Evolutionary conservation across 2,329 filamentous ascomycete genomes (phyloP), one percentile per base, ranked within the genome.

Genomic region (Tolypocladium nubicola): DNA sequence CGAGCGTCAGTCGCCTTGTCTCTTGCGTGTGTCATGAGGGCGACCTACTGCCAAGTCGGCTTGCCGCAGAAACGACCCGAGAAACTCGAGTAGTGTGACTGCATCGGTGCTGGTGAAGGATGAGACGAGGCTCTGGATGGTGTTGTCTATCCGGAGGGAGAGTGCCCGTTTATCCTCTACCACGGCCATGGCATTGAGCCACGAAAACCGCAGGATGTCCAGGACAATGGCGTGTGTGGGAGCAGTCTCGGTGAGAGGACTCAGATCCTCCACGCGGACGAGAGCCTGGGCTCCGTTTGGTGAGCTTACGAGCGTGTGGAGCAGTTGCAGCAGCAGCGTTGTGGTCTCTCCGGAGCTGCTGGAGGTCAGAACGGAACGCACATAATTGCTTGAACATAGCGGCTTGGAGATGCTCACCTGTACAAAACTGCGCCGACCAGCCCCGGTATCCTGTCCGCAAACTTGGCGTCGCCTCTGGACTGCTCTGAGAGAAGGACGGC

Each of bases 71-170:
- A 84, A 71, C 49, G 72, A 71, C 19, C 76, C 79, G n/a, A 85
- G 63, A 63, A 85, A 86, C 43, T 73, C 73, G 2, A 87, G 70
- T 4, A 87, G 71, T 0, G 81, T 85, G 4, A 83, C 79, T 5
- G 76, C 81, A 64, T 86, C 82, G 11, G 83, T 86, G 13, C 77
- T 78, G 41, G 74, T 78, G 64, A 85, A 87, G 0, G 77, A 76
- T 9, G 77, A 71, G 8, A 80, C 72, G 3, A 86, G 72, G 10
- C 66, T 68, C 40, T 75, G 72, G 4, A 86, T 70, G 3, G 74
- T 74, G 14, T 64, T 59, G 60, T 82, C 73, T 47, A 87, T 74
- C 59, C 75, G 77, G 13, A 56, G 52, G 40, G 65, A 62, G 40
- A 78, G 58, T 30, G 59, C 41, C n/a, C 58, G 41, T 56, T 63